Base-by-base conservation (phyloP, 1,139 yeast genomes). In the Saccharomyces hybrid region DNA sequence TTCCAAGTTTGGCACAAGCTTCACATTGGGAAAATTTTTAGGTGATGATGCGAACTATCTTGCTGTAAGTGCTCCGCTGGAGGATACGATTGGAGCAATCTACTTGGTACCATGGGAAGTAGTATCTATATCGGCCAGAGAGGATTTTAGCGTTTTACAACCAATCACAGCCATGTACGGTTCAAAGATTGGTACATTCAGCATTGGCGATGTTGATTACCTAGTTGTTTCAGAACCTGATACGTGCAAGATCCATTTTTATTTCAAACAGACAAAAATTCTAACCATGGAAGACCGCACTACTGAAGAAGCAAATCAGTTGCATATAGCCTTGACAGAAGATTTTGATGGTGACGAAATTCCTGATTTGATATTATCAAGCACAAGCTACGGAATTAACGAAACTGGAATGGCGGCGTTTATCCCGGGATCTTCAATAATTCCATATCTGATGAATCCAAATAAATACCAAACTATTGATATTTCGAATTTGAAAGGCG, bases 11-110 rank as follows among this genome's bases (percentile, higher is more conserved):
- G 85, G 84, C 0, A 59, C 72, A 1, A 67, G 74, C 6, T 52
- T 80, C 2, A 67, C 71, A 1, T 53, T 72, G 6, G 81, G 82
- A 0, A 62, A 70, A 6, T 77, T 75, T 56, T 58, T 73, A 11
- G 66, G 70, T 3, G 68, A 71, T 4, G 62, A 61, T 8, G 67
- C 67, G 19, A 62, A 67, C 0, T 73, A 78, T 21, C 50, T 80
- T 7, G 84, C 82, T 0, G 71, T 81, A 4, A 75, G 81, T 1
- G 76, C 84, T 0, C 80, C 79, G 2, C 72, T 65, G 55, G 83
- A 80, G 55, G 73, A 71, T 4, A 47, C 51, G 0, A 53, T 55
- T 8, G 82, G 81, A 0, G 68, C 79, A 0, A 72, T 77, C 0
- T 78, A 77, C 55, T 60, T 78, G 6, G 59, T 78, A 2, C 76